A percentile compares a stretch with the other conserved stretches of the same genome.
These are phyloP conservation scores for Gaertneriomyces semiglobifer DNA, from an alignment of 192 early-diverging fungal species.

Conservation along the genomic window DNA sequence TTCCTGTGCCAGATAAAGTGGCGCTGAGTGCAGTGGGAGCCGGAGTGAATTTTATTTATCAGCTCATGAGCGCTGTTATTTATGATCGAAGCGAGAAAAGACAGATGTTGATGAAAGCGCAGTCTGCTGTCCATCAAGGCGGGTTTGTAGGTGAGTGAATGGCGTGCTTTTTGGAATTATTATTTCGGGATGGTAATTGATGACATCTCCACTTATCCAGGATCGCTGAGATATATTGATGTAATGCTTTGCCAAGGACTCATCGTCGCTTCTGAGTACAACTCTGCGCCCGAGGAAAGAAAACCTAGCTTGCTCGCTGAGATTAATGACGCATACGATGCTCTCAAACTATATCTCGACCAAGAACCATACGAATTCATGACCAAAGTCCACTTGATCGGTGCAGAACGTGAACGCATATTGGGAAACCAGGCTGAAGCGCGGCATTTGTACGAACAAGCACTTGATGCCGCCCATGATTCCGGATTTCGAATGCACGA, in stretches of 20 bases:
- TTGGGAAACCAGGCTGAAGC: slow-evolving; percentile 23
- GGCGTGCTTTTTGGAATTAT: too few species aligned
- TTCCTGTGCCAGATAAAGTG: too few species aligned
- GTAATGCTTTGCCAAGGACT: slow-evolving; percentile 20
- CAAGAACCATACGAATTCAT: slow-evolving; percentile 14
- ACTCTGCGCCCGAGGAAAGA: background rate
- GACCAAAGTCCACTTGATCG: slow-evolving; percentile 12
- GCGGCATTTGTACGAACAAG: slow-evolving; percentile 37
- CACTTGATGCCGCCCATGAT: slow-evolving; percentile 37
- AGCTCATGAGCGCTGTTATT: slow-evolving; percentile 12
- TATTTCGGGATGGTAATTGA: too few species aligned
- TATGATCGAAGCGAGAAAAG: slow-evolving; percentile 22
- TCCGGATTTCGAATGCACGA: slow-evolving; percentile 40
- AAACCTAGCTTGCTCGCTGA: background rate
- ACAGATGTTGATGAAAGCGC: too few species aligned
- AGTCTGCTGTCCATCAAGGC: too few species aligned
- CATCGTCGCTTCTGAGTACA: slow-evolving; percentile 20
- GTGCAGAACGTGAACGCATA: slow-evolving; percentile 15
- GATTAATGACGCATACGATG: slow-evolving; percentile 10
- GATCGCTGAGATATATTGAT: slow-evolving; percentile 17
- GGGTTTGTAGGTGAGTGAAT: too few species aligned
- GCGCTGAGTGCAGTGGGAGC: too few species aligned
- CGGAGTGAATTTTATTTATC: background rate
- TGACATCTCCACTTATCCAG: too few species aligned
- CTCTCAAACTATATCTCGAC: background rate